These are phyloP conservation scores for Wallacemonas rigidus DNA, from an alignment of 208 protist species.

Conservation along the genomic window DNA sequence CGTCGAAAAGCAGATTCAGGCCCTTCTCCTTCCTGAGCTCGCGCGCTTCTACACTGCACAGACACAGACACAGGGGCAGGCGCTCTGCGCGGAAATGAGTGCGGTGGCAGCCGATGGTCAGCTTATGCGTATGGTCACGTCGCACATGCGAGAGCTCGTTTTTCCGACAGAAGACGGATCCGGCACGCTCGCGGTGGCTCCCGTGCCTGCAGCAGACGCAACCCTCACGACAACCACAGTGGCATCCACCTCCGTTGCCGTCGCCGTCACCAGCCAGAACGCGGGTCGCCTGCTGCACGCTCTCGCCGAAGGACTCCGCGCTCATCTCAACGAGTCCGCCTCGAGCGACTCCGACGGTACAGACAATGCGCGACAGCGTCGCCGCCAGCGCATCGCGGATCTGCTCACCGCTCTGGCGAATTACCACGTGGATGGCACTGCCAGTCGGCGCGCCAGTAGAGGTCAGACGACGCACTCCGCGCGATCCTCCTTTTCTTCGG, in stretches of 20 bases:
- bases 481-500: not conserved
- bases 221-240: no score
- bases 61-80: not conserved
- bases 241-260: not conserved
- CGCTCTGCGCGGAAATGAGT: not conserved
- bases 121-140: not conserved
- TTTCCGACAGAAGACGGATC: not conserved
- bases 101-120: not conserved
- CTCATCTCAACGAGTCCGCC: not conserved
- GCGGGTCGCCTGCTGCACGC: slow-evolving; percentile 8
- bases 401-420: slow-evolving; percentile 4
- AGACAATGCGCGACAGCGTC: not conserved
- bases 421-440: not conserved
- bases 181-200: not conserved
- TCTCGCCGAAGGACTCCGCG: not conserved
- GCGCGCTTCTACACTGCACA: slow-evolving; percentile 3
- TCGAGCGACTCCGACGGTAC: no score
- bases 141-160: slow-evolving; percentile 4
- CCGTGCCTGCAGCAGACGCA: not conserved
- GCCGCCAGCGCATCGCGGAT: slow-evolving; percentile 7
- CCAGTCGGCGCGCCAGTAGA: not conserved
- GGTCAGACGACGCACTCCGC: not conserved
- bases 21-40: slow-evolving; percentile 3
- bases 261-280: not conserved
- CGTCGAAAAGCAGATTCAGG: slow-evolving; percentile 10